phyloP scores from a whole-genome alignment of 2,329 filamentous ascomycete genomes.

The Eutypella sp. region DNA sequence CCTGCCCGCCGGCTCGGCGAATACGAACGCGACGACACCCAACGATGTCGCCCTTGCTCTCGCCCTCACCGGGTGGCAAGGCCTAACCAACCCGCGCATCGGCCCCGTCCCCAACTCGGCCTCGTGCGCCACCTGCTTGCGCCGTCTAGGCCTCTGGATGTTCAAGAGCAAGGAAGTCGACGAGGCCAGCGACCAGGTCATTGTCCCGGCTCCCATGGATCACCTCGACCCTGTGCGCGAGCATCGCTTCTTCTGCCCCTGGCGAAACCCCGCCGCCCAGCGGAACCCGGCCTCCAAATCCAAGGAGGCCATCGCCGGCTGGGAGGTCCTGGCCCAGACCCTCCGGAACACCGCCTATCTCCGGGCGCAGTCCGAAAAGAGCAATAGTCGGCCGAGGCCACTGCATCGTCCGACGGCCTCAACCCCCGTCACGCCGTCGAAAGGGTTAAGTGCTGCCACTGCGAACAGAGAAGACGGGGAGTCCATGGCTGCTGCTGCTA shows the following conservation, averaged over 20 bases:
- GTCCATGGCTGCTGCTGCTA: constrained; percentile 20
- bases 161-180: constrained; percentile 72
- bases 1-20: not conserved
- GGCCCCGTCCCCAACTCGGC: constrained; percentile 66
- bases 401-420: constrained; percentile 22
- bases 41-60: constrained; percentile 63
- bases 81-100: constrained; percentile 49
- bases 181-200: constrained; percentile 41
- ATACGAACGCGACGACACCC: constrained; percentile 28
- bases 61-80: constrained; percentile 72
- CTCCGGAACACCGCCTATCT: constrained; percentile 56
- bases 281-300: constrained; percentile 39
- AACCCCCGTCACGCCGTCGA: constrained; percentile 20
- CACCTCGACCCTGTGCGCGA: constrained; percentile 65
- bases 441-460: constrained; percentile 9
- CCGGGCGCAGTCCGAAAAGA: constrained; percentile 29
- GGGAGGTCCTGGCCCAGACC: constrained; percentile 50
- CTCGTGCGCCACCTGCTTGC: constrained; percentile 79
- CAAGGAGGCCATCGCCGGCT: constrained; percentile 41
- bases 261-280: constrained; percentile 63
- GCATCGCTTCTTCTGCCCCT: constrained; percentile 81
- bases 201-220: constrained; percentile 58
- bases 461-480: constrained; percentile 17
- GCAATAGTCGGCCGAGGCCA: constrained; percentile 23
- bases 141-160: constrained; percentile 89